A percentile compares a stretch with the other conserved stretches of the same genome.
Conservation (phyloP, 176 grass and related monocot species). For the Hsuehochloa calcarea region DNA sequence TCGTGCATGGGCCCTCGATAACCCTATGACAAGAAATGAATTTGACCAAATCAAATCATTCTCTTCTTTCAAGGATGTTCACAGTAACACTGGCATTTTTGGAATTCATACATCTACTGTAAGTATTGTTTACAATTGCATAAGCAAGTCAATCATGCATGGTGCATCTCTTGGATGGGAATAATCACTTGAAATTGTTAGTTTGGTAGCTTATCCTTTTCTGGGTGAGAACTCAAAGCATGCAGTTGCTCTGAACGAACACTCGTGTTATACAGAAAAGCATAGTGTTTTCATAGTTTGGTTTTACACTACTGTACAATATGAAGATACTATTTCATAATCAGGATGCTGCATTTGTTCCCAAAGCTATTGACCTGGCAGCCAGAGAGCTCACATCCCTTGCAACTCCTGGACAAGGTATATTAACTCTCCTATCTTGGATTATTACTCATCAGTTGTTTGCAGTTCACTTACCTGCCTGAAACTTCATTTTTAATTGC, state of each 20-base stretch:
- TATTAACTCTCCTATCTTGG: conserved; percentile 21
- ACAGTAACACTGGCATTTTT: conserved; percentile 89
- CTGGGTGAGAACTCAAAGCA: neutral
- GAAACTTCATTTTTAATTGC: conserved; percentile 31
- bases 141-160: neutral
- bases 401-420: conserved; percentile 91
- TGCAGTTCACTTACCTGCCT: conserved; percentile 24
- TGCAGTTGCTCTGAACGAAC: neutral
- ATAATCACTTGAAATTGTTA: neutral
- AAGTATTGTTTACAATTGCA: conserved; percentile 27
- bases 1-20: no score
- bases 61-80: conserved; percentile 80
- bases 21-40: no score
- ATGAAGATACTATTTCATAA: conserved; percentile 18
- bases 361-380: conserved; percentile 90
- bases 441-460: conserved; percentile 21
- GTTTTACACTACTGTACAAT: neutral
- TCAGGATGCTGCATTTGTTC: conserved; percentile 75
- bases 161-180: neutral
- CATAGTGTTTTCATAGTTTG: neutral
- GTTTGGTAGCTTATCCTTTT: conserved; percentile 2
- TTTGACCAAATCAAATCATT: conserved; percentile 84
- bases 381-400: conserved; percentile 73
- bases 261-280: neutral
- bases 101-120: conserved; percentile 93